Base-by-base conservation (phyloP, 192 early-diverging fungal genomes). In the Rhizophagus prolifer region DNA sequence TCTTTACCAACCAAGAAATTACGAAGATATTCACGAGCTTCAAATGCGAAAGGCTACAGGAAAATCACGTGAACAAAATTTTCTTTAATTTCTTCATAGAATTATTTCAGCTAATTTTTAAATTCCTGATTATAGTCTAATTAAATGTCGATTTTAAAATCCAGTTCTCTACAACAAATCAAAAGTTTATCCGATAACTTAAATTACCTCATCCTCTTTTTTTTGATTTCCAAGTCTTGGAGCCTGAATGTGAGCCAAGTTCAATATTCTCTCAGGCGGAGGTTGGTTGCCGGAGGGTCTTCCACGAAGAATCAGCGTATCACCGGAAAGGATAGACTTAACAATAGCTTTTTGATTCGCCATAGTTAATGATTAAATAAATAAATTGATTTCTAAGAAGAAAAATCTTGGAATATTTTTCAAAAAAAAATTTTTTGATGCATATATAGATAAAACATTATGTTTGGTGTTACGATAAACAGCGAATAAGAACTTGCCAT, bases 291-390 rank as follows among this genome's bases (percentile, higher is more conserved):
- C 84, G 67, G 86, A 82, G 36, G 93, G 93, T 63, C 88, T 91
- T 50, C 94, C 95, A 58, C 93, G 90, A 28, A 99, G 88, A 66
- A 97, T 88, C 50, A 99, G 86, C 68, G 93, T 93, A 88, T 98
- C 96, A 68, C 96, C 96, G 12, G 94, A 96, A 66, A 98, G 86
- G 23, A 95, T 93, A 41, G 86, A 91, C 82, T 98, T 98, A 78
- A 96, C 93, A 8, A 90, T 82, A 71, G 93, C 96, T 81, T 85
- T 88, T 50, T 85, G 83, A 74, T 72, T 23, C 19, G 83, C 79
- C 85, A 86, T 86, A 30, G 12, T 38, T 63, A 38, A 38, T 38
- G 36, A 8, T 38, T 23, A 63, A 62, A 62, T 26, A 23, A 26
- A 16, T 54, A 21, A 19, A 4, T 19, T 3, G 16, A 54, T 54